Evolutionary conservation across 768 basidiomycete genomes (phyloP), one percentile per base, ranked within the genome.

Genomic region (Scleroderma citrinum): DNA sequence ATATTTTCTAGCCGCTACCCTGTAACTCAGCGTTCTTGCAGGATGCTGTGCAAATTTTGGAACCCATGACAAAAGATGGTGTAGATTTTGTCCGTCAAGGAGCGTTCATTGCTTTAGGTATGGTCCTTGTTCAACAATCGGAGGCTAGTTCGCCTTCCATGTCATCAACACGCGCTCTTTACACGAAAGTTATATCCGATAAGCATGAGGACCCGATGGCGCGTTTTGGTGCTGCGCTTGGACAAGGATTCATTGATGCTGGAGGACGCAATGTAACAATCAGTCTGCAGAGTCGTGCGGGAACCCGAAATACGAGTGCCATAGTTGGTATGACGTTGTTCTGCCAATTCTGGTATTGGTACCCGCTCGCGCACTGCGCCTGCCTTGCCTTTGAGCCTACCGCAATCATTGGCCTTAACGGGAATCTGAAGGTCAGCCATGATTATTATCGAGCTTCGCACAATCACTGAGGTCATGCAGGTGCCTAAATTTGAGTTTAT

Each of bases 301-400:
- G 96, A 8, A 93, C 87, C 56, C 80, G 81, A 56, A 95, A 97
- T 65, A 94, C 93, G 56, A 89, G 79, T 41, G 92, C 95, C 2
- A 90, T 98, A 54, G 92, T 98, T 30, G 96, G 96, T n/a, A 93
- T 98, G 87, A 83, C 88, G 16, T 70, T 99, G 63, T 99, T 99
- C 74, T 90, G 89, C 60, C 96, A 99, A 67, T 98, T 99, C 71
- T 99, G 96, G 96, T 98, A 98, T 66, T 99, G 96, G 96, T 99
- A 94, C 70, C 96, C 96, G 30, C 74, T 98, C 23, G 92, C 93
- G 13, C 94, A 97, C 61, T 92, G 88, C 54, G 87, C 89, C 14
- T 88, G 86, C 58, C 71, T 99, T 55, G 86, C 94, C 2, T 97
- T 99, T 68, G 87, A 91, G 48, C 94, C 96, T 3, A 99, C 96